Conservation (phyloP, 169 alveolate species). For the Eimeria mitis region DNA sequence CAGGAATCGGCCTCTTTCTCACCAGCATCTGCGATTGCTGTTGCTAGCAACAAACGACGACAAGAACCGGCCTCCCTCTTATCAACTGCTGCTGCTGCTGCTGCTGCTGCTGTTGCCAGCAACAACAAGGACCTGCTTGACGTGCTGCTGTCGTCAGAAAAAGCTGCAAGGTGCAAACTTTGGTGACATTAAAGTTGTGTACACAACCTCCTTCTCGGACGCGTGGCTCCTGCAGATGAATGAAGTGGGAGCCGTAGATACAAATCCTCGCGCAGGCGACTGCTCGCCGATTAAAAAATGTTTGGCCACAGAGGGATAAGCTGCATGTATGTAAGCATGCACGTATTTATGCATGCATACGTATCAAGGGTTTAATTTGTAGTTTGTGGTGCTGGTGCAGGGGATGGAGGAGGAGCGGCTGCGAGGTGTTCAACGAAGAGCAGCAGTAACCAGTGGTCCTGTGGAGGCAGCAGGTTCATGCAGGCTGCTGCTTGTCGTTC, state of each 20-base stretch:
- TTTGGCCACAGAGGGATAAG: not conserved
- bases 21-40: not conserved
- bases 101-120: not conserved
- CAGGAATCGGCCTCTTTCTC: no score
- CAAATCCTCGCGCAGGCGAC: not conserved
- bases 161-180: not conserved
- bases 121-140: not conserved
- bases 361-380: not conserved
- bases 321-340: not conserved
- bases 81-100: not conserved
- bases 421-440: constrained; percentile 38
- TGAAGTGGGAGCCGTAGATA: not conserved
- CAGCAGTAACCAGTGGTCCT: constrained; percentile 47
- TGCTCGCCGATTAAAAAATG: not conserved
- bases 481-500: constrained; percentile 2
- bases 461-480: constrained; percentile 10
- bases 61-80: no score
- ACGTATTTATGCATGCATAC: not conserved
- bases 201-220: not conserved
- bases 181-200: no score
- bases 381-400: not conserved
- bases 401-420: not conserved
- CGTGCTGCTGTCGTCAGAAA: not conserved
- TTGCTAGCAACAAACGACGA: not conserved
- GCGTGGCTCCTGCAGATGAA: not conserved